phyloP scores from a whole-genome alignment of 2,329 filamentous ascomycete species.

The Coniosporium tulheliwenetii region DNA sequence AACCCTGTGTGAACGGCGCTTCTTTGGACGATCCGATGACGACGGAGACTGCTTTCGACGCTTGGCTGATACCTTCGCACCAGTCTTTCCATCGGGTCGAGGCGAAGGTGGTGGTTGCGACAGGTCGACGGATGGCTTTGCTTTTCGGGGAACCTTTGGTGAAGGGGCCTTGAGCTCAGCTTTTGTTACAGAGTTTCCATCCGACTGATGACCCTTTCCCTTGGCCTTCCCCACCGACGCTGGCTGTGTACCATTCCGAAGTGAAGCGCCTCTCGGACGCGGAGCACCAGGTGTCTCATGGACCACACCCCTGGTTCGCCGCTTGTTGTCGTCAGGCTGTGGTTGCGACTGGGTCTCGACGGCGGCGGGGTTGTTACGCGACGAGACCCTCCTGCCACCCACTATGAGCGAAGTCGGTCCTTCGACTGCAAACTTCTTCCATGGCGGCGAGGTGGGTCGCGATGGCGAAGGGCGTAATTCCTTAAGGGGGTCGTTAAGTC shows the following conservation, averaged over 20 bases:
- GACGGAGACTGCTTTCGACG: neutral
- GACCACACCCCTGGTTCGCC: constrained; percentile 26
- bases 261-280: constrained; percentile 14
- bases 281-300: constrained; percentile 10
- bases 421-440: constrained; percentile 74
- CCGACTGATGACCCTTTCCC: neutral
- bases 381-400: constrained; percentile 45
- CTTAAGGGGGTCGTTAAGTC: constrained; percentile 24
- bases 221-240: neutral
- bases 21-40: neutral
- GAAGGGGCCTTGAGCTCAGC: neutral
- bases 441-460: constrained; percentile 63
- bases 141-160: too few species aligned
- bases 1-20: too few species aligned
- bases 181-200: neutral
- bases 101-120: neutral
- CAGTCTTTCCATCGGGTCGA: neutral
- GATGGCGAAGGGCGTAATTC: constrained; percentile 18
- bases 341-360: constrained; percentile 13
- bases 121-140: neutral
- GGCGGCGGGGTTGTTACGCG: constrained; percentile 37
- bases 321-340: constrained; percentile 30
- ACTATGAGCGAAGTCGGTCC: constrained; percentile 73
- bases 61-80: neutral
- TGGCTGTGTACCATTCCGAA: neutral